Evolutionary conservation across 768 basidiomycete species (phyloP).

Genomic region (Leccinum boreale): DNA sequence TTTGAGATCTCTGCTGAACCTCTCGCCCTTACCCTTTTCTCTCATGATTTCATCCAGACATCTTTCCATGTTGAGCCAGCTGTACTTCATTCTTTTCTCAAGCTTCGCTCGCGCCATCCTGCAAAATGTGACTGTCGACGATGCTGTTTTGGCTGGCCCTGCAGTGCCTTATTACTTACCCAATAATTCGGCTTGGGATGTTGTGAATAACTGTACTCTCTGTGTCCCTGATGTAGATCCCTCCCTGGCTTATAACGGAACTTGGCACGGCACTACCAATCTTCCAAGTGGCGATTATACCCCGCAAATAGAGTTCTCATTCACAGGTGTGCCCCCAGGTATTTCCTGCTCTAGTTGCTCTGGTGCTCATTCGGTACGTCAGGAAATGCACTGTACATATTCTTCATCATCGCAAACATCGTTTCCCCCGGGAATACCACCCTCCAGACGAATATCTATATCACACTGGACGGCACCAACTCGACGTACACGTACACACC

Average conservation of each 20-base stretch:
- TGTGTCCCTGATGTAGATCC: neutral
- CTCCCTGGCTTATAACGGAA: conserved; percentile 4
- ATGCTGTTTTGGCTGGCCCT: conserved; percentile 8
- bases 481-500: conserved; percentile 1
- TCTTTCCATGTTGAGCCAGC: neutral
- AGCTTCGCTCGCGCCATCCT: conserved; percentile 1
- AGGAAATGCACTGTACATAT: conserved; percentile 17
- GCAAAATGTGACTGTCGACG: conserved; percentile 16
- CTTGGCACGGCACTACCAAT: conserved; percentile 18
- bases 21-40: neutral
- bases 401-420: conserved; percentile 14
- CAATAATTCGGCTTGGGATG: neutral
- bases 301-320: conserved; percentile 3
- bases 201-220: neutral
- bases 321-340: conserved; percentile 3
- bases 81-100: neutral
- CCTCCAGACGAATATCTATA: neutral
- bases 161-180: conserved; percentile 10
- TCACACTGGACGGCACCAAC: conserved; percentile 2
- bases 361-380: neutral
- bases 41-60: neutral
- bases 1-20: neutral
- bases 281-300: neutral
- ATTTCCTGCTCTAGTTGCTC: neutral
- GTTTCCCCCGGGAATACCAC: neutral